Evolutionary conservation across 768 basidiomycete species (phyloP), one percentile per base, ranked within the genome.

Genomic region (Lepiota venenata): DNA sequence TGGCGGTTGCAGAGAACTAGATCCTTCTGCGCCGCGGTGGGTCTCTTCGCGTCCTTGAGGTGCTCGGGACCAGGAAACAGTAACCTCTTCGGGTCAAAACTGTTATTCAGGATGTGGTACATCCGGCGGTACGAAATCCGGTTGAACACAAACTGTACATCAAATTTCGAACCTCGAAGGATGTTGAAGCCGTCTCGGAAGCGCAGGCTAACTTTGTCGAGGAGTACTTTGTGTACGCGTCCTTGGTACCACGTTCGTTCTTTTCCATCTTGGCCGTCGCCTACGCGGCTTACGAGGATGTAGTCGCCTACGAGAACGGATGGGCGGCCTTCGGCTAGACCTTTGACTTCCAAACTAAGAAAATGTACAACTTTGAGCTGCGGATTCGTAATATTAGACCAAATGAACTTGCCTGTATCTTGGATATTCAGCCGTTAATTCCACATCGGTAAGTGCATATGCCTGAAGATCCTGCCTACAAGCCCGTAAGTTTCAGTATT

Each of bases 101-200:
- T 60, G 20, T 75, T 74, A 21, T 64, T 64, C 1, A 84, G 60
- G 0, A 79, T 79, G 52, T 82, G 77, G 56, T 84, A 82, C 71
- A 81, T 81, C 42, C 83, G 69, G 4, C 79, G 74, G 14, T 78
- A 70, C 0, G 82, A 72, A 18, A 79, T 63, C 12, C 83, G 76
- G 57, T 83, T 83, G 44, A 83, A 65, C 43, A 75, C 72, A 64
- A 85, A 87, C 2, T 75, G 74, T 3, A 84, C 79, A 51, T 81
- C 76, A 63, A 78, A 80, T 48, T 67, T 71, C 42, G 67, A 73
- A 4, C 71, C 71, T 36, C 56, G 59, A 58, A 68, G 70, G 22
- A 63, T 66, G 60, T 64, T 72, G 66, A 85, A 85, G 0, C 65
- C 67, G 2, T 70, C 63, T 47, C 72, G 62, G 64, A 85, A 82